Evolutionary conservation across 2,329 filamentous ascomycete species (phyloP).

Genomic region (Ustulina deusta): DNA sequence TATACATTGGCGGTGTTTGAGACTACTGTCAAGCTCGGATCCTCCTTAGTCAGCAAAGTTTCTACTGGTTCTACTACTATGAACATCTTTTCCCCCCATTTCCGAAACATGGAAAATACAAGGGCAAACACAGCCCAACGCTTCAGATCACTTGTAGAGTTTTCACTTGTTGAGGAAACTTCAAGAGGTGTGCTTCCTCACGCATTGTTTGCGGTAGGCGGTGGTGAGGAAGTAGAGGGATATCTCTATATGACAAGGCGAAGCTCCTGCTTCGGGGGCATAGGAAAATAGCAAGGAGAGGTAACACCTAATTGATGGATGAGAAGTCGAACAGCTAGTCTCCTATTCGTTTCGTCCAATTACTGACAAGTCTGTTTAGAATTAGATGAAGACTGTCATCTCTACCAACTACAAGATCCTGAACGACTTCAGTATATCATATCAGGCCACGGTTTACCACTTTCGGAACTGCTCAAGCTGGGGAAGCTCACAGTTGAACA

Average conservation of each 20-base stretch:
- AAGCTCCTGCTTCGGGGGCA: background rate
- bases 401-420: slow-evolving; percentile 13
- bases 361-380: slow-evolving; percentile 17
- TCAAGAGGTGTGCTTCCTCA: background rate
- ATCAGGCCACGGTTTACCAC: slow-evolving; percentile 17
- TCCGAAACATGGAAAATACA: background rate
- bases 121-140: background rate
- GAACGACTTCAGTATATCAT: slow-evolving; percentile 15
- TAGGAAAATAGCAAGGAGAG: background rate
- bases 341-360: slow-evolving; percentile 12
- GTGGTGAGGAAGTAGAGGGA: background rate
- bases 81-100: slow-evolving; percentile 11
- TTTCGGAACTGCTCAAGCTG: slow-evolving; percentile 8
- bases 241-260: slow-evolving; percentile 1
- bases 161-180: background rate
- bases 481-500: slow-evolving; percentile 12
- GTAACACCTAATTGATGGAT: background rate
- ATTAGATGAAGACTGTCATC: slow-evolving; percentile 15
- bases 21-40: slow-evolving; percentile 9
- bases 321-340: slow-evolving; percentile 7
- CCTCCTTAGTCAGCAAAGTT: slow-evolving; percentile 14
- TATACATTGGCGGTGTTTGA: background rate
- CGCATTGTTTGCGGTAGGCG: background rate
- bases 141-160: background rate
- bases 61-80: slow-evolving; percentile 11